Conservation (phyloP, 352 stramenopile species). For the Globisporangium heterothallicum region DNA sequence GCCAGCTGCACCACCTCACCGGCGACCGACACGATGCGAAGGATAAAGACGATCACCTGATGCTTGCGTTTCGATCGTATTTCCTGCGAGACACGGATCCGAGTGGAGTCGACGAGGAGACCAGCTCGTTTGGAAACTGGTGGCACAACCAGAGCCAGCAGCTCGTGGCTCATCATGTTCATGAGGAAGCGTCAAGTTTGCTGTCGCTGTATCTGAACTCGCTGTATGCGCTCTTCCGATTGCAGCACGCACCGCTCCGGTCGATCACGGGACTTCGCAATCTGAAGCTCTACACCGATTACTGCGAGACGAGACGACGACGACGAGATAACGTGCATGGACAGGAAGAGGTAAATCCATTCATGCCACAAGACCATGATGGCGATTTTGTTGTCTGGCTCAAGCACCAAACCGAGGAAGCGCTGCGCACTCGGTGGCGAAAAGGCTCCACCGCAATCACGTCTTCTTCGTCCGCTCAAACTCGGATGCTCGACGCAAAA, state of each 20-base stretch:
- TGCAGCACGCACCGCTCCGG: conserved; percentile 36
- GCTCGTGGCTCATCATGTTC: conserved; percentile 23
- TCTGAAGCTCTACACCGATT: conserved; percentile 34
- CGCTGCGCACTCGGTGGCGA: conserved; percentile 32
- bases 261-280: conserved; percentile 34
- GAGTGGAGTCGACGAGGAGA: conserved; percentile 9
- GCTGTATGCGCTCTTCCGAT: conserved; percentile 48
- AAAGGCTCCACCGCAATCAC: conserved; percentile 25
- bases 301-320: background rate
- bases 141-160: conserved; percentile 14
- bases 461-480: conserved; percentile 28
- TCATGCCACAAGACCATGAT: background rate
- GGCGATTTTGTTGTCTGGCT: conserved; percentile 31
- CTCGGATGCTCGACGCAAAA: conserved; percentile 11
- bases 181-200: conserved; percentile 30
- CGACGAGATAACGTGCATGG: background rate
- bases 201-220: conserved; percentile 40
- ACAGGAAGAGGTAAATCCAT: background rate
- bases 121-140: background rate
- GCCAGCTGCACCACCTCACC: conserved; percentile 9
- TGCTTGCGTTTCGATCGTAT: conserved; percentile 27
- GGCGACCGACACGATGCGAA: background rate
- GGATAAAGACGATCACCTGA: conserved; percentile 22
- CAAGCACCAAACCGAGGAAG: conserved; percentile 36
- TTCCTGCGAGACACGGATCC: conserved; percentile 15